phyloP scores from a whole-genome alignment of 768 basidiomycete species.

The Calocera viscosa region DNA sequence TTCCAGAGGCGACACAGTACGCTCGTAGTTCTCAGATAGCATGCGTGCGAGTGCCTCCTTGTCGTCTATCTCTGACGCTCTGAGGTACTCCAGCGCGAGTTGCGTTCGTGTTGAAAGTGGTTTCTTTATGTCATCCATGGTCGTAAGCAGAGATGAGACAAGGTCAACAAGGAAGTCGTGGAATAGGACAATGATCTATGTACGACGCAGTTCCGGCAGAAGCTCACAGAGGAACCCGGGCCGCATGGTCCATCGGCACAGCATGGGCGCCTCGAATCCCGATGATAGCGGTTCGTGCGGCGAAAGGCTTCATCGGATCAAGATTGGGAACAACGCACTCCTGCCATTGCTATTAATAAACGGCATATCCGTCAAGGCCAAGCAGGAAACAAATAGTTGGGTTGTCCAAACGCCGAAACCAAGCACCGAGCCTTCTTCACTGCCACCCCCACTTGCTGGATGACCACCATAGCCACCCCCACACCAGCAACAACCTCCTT shows the following conservation, averaged over 20 bases:
- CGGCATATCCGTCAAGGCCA: no score
- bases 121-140: background rate
- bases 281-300: no score
- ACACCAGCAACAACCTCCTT: background rate
- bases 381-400: no score
- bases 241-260: no score
- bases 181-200: background rate
- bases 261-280: no score
- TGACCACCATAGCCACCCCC: no score
- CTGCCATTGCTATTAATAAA: no score
- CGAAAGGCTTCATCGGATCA: no score
- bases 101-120: background rate
- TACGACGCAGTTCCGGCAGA: no score
- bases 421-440: no score
- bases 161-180: background rate
- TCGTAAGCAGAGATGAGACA: background rate
- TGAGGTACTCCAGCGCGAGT: background rate
- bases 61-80: background rate
- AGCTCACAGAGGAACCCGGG: no score
- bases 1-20: background rate
- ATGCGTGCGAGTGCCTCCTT: background rate
- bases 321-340: no score
- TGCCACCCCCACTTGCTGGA: constrained; percentile 1
- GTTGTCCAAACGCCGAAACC: background rate
- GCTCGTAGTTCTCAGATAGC: background rate